phyloP scores from a whole-genome alignment of 2,329 filamentous ascomycete genomes.

The Keithomyces neogunnii region DNA sequence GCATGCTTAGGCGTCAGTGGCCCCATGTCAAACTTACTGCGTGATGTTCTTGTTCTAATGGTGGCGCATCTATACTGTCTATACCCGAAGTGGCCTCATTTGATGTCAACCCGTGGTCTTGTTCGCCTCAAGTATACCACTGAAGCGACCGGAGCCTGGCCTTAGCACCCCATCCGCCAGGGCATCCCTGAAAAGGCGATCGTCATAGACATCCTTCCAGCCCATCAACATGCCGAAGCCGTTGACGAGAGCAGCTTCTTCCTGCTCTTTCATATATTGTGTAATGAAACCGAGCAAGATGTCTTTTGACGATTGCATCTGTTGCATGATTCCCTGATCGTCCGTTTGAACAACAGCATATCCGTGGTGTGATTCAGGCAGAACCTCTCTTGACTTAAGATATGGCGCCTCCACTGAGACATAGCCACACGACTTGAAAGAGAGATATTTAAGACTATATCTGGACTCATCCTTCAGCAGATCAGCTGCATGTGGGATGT shows the following conservation, averaged over 20 bases:
- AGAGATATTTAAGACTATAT: constrained; percentile 29
- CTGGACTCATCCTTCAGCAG: constrained; percentile 18
- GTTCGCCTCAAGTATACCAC: constrained; percentile 21
- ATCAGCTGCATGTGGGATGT: constrained; percentile 3
- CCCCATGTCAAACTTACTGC: too few relatives aligned
- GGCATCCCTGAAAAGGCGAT: constrained; percentile 22
- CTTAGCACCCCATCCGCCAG: constrained; percentile 23
- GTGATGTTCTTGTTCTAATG: not conserved
- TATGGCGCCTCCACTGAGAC: constrained; percentile 30
- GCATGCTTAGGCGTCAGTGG: too few relatives aligned
- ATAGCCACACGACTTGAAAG: constrained; percentile 56
- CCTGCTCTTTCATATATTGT: constrained; percentile 18
- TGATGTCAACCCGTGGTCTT: too few relatives aligned
- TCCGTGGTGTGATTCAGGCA: constrained; percentile 12
- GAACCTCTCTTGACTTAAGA: constrained; percentile 28
- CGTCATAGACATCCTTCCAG: constrained; percentile 27
- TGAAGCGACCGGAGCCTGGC: constrained; percentile 32
- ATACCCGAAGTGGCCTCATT: too few relatives aligned
- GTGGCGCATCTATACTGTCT: not conserved
- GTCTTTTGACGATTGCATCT: constrained; percentile 29
- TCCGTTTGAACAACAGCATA: not conserved
- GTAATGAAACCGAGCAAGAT: constrained; percentile 26
- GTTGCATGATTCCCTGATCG: constrained; percentile 12
- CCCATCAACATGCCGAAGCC: constrained; percentile 27
- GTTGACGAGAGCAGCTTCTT: constrained; percentile 19